Percentiles rank a stretch among this genome's conserved stretches.
phyloP scores from a whole-genome alignment of 2,329 filamentous ascomycete species.

The Colletotrichum australisinense region DNA sequence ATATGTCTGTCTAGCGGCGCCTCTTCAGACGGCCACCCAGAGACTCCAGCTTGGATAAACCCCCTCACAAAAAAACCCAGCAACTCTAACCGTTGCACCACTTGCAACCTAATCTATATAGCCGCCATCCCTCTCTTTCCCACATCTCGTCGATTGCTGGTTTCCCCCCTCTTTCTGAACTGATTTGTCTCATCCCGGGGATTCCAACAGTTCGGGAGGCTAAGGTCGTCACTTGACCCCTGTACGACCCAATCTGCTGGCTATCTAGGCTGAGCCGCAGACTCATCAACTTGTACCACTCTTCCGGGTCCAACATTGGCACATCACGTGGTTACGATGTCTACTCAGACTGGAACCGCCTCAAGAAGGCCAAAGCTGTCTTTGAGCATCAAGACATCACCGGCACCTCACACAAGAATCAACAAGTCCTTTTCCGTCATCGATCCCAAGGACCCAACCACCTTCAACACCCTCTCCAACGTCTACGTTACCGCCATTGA shows the following conservation, averaged over 20 bases:
- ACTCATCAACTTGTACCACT: neutral
- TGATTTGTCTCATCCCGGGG: slow-evolving; percentile 8
- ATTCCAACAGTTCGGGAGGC: slow-evolving; percentile 34
- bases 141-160: neutral
- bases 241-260: slow-evolving; percentile 40
- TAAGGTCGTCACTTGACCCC: slow-evolving; percentile 40
- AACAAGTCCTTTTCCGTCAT: slow-evolving; percentile 58
- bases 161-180: slow-evolving; percentile 13
- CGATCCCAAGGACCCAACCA: slow-evolving; percentile 69
- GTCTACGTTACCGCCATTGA: slow-evolving; percentile 73
- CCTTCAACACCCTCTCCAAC: slow-evolving; percentile 75
- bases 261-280: slow-evolving; percentile 36
- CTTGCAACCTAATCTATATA: slow-evolving; percentile 32
- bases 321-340: slow-evolving; percentile 44
- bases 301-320: neutral
- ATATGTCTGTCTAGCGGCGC: slow-evolving; percentile 33
- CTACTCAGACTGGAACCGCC: slow-evolving; percentile 49
- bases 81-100: slow-evolving; percentile 11
- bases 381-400: slow-evolving; percentile 63
- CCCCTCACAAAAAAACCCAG: slow-evolving; percentile 12
- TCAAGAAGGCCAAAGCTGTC: slow-evolving; percentile 66
- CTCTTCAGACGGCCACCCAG: slow-evolving; percentile 15
- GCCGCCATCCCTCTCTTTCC: slow-evolving; percentile 20
- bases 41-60: neutral
- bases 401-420: slow-evolving; percentile 50